Percentiles rank a stretch among this genome's conserved stretches.
Conservation (phyloP, 2,329 filamentous ascomycete genomes). For the Hypoxylon sp. region DNA sequence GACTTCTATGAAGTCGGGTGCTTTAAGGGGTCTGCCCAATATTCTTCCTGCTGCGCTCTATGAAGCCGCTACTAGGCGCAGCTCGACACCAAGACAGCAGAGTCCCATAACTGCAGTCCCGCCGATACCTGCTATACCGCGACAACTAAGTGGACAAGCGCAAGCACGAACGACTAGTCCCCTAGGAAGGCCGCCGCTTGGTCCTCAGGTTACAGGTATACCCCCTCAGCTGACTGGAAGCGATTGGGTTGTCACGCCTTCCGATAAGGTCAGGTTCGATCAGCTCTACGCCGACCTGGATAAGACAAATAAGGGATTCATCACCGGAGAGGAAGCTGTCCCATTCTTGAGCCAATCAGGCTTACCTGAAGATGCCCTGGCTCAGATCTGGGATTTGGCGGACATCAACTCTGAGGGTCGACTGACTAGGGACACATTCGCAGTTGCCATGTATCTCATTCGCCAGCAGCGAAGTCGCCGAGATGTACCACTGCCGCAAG, state of each 20-base stretch:
- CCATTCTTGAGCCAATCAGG: slow-evolving; percentile 93
- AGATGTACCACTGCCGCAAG: slow-evolving; percentile 72
- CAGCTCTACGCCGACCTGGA: slow-evolving; percentile 85
- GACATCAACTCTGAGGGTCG: slow-evolving; percentile 92
- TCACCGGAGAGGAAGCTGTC: slow-evolving; percentile 94
- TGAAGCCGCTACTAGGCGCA: slow-evolving; percentile 83
- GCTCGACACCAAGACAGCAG: slow-evolving; percentile 58
- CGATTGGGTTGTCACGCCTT: slow-evolving; percentile 84
- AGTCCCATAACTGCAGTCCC: slow-evolving; percentile 61
- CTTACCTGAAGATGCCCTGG: slow-evolving; percentile 85
- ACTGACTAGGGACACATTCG: slow-evolving; percentile 88
- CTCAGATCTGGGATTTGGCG: slow-evolving; percentile 96
- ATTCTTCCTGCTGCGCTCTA: slow-evolving; percentile 86
- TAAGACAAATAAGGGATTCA: slow-evolving; percentile 79
- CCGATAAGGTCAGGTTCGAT: slow-evolving; percentile 90
- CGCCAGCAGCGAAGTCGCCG: slow-evolving; percentile 83
- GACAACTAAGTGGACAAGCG: slow-evolving; percentile 79
- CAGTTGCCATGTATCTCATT: slow-evolving; percentile 97
- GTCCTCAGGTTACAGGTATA: slow-evolving; percentile 53
- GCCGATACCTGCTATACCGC: slow-evolving; percentile 74
- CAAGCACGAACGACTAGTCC: slow-evolving; percentile 70
- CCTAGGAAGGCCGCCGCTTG: slow-evolving; percentile 60
- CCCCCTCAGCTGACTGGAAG: slow-evolving; percentile 47
- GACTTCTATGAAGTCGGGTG: slow-evolving; percentile 86
- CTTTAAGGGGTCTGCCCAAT: slow-evolving; percentile 79